A percentile compares a stretch with the other conserved stretches of the same genome.
Conservation (phyloP, 1,284 basidiomycete species). For the Melanopsichium pennsylvanicum region DNA sequence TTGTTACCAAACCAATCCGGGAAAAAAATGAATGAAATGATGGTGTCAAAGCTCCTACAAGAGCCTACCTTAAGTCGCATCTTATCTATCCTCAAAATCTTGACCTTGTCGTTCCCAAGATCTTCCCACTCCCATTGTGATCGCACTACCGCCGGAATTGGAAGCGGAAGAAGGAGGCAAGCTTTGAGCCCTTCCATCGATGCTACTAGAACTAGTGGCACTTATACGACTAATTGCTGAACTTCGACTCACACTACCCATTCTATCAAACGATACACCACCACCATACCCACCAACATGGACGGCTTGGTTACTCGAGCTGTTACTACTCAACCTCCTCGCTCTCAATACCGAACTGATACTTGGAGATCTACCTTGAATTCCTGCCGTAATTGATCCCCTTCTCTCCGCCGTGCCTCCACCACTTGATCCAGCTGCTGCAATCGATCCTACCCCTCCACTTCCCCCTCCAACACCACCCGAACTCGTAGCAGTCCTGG, state of each 20-base stretch:
- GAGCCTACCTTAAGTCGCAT: no score
- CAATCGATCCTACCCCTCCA: no score
- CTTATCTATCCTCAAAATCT: no score
- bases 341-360: slow-evolving; percentile 22
- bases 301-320: slow-evolving; percentile 1
- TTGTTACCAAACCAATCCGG: no score
- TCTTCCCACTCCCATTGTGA: no score
- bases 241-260: slow-evolving; percentile 12
- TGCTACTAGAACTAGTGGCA: slow-evolving; percentile 13
- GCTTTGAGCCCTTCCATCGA: no score
- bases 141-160: no score
- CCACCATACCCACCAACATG: slow-evolving; percentile 3
- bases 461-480: no score
- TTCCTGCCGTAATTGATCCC: slow-evolving; percentile 21
- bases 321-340: slow-evolving; percentile 6
- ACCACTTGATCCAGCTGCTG: neutral
- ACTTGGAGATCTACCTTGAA: slow-evolving; percentile 23
- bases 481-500: slow-evolving; percentile 17
- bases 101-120: no score
- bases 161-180: no score
- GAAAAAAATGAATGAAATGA: no score
- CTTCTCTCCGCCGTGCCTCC: slow-evolving; percentile 5
- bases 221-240: slow-evolving; percentile 22
- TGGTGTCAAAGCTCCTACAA: no score
- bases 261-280: slow-evolving; percentile 10